Evolutionary conservation across 768 basidiomycete species (phyloP), one percentile per base, ranked within the genome.

Genomic region (Pluteus cervinus): DNA sequence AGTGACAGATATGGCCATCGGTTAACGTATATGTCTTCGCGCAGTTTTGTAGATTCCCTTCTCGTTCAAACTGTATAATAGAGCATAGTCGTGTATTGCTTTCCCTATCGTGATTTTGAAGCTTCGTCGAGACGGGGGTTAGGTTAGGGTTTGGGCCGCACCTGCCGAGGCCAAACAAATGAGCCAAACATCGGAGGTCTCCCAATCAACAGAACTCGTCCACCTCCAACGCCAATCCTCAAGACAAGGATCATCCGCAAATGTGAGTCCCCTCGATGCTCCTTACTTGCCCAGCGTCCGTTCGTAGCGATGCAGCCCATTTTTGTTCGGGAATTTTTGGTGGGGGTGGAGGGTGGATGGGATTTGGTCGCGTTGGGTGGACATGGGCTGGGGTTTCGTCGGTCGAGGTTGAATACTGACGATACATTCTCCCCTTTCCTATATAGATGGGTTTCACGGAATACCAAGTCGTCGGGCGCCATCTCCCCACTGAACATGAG

Each of bases 381-480:
- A 20, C 12, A 6, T 14, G 14, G 33, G 15, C n/a, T 21, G n/a
- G n/a, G 14, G n/a, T 34, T 34, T 33, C n/a, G 14, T 21, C 21
- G 15, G 20, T 7, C 12, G 21, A 34, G 12, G n/a, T 12, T 11
- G 20, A 3, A 34, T 16, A 37, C 10, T 16, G 16, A 37, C 10
- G 23, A 14, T 36, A 41, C 21, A 24, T 29, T 37, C 40, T 41
- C 37, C 18, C 24, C 16, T 33, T 29, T 40, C 39, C 9, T 35
- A 14, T 36, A 17, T 36, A 67, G 79, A 87, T 87, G 86, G 73
- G 75, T 63, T 69, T 89, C 58, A 71, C 75, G 55, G 94, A 99
- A 77, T 97, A 73, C 74, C 92, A 96, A 69, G 86, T 98, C 64
- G 85, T 99, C 50, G 96, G 96, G 49, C 90, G 94, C 60, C 93